A percentile compares a stretch with the other conserved stretches of the same genome.
phyloP scores from a whole-genome alignment of 129 eudicot genomes.

The Erigeron canadensis region DNA sequence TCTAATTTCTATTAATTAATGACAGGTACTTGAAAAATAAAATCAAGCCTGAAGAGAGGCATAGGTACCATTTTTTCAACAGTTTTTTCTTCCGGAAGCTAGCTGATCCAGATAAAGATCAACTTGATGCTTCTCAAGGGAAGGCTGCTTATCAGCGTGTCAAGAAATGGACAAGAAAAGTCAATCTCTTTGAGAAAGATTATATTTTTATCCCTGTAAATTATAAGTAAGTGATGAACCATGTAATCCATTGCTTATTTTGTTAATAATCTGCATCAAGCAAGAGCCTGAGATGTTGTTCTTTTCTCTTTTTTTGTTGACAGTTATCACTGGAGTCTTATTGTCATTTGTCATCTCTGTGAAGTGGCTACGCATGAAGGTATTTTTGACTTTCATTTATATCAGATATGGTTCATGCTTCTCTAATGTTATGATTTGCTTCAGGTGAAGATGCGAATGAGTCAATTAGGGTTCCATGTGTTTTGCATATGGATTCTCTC shows the following conservation, averaged over 20 bases:
- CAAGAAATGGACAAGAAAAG: conserved; percentile 96
- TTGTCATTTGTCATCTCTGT: conserved; percentile 84
- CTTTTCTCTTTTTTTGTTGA: conserved; percentile 8
- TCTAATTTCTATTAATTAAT: conserved; percentile 13
- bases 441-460: conserved; percentile 48
- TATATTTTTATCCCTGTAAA: conserved; percentile 87
- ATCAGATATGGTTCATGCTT: not conserved
- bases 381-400: conserved; percentile 35
- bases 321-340: conserved; percentile 96
- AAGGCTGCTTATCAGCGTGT: conserved; percentile 88
- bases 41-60: conserved; percentile 49
- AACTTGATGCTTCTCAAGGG: conserved; percentile 69
- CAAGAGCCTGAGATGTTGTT: not conserved
- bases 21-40: conserved; percentile 72
- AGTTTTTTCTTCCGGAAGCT: conserved; percentile 90
- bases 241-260: not conserved
- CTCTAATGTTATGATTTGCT: conserved; percentile 10
- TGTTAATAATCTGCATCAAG: conserved; percentile 3
- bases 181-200: conserved; percentile 88
- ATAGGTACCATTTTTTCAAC: conserved; percentile 79
- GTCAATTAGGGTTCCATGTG: conserved; percentile 63
- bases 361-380: conserved; percentile 61
- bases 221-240: conserved; percentile 58
- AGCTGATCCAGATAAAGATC: conserved; percentile 89
- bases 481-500: conserved; percentile 95